Base-by-base conservation (phyloP, 2,329 filamentous ascomycete species). In the Aspergillus sp. region DNA sequence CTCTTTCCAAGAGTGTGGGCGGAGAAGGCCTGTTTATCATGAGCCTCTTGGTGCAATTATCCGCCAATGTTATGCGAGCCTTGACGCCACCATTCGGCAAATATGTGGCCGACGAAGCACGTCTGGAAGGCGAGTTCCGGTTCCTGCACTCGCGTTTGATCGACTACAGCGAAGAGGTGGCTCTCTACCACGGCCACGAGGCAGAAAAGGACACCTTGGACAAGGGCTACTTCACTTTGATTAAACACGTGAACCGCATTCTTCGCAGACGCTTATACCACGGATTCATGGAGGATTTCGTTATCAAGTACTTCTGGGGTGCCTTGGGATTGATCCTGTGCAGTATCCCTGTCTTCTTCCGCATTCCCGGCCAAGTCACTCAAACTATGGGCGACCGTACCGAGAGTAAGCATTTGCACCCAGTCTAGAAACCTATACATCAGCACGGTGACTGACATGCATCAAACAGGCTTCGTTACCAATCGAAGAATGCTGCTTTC, bases 281-380 rank as follows among this genome's bases (percentile, higher is more conserved):
- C 75, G 94, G 93, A n/a, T 89, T 99, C 71, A 97, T 98, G 94
- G 95, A 99, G 75, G 95, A 99, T 76, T 99, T 97, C 77, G 92
- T 98, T 60, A 97, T 99, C 78, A 99, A 99, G 78, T 99, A 99
- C 75, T 95, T 98, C 78, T 99, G 95, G 95, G 95, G 95, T 43
- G 94, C 95, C 2, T 78, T 99, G 47, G 95, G 95, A 1, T 84
- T 99, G 65, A 78, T 97, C 65, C 87, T 99, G 9, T 99, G 95
- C 81, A 96, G 92, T 76, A 88, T 97, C 0, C 95, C 95, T 0
- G 94, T 98, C 2, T 99, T 99, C 76, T 91, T 99, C 82, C 94
- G 94, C 76, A 85, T 97, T 17, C 92, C 93, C 0, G 91, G 90
- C 1, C 83, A 88, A 65, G 73, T 84, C 47, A 80, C 81, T 12